These are phyloP conservation scores for Sugiyamaella marilandica DNA, from an alignment of 805 yeast species.

Conservation along the genomic window DNA sequence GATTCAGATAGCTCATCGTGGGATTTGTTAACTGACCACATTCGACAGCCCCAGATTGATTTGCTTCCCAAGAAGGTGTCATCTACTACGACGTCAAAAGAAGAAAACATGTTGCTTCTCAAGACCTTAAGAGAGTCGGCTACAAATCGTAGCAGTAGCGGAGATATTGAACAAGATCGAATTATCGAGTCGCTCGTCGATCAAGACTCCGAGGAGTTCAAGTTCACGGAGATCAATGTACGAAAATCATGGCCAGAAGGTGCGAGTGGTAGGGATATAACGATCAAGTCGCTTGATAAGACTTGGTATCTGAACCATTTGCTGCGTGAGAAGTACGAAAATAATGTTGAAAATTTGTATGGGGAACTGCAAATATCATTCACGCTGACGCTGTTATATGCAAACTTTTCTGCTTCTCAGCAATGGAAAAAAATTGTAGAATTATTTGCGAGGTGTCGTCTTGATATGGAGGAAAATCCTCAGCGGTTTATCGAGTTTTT, in stretches of 20 bases:
- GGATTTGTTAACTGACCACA: slow-evolving; percentile 23
- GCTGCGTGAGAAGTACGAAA: slow-evolving; percentile 30
- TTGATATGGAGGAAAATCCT: slow-evolving; percentile 26
- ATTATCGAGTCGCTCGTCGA: slow-evolving; percentile 33
- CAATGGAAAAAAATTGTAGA: slow-evolving; percentile 58
- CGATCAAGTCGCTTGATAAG: slow-evolving; percentile 53
- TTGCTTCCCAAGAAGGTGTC: slow-evolving; percentile 34
- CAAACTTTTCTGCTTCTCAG: slow-evolving; percentile 56
- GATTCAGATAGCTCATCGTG: slow-evolving; percentile 31
- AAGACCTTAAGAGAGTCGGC: slow-evolving; percentile 36
- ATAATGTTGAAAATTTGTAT: slow-evolving; percentile 33
- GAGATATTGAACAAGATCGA: slow-evolving; percentile 29
- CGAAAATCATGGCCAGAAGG: slow-evolving; percentile 37
- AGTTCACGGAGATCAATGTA: slow-evolving; percentile 41
- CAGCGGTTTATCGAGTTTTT: slow-evolving; percentile 34
- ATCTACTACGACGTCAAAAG: slow-evolving; percentile 46
- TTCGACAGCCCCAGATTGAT: slow-evolving; percentile 28
- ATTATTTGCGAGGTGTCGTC: slow-evolving; percentile 38
- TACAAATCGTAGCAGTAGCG: slow-evolving; percentile 18
- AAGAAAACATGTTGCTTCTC: slow-evolving; percentile 42
- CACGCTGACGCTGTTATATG: slow-evolving; percentile 46
- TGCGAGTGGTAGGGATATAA: slow-evolving; percentile 39
- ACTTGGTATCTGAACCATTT: slow-evolving; percentile 50
- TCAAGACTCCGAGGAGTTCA: slow-evolving; percentile 35
- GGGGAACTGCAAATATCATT: slow-evolving; percentile 55